phyloP scores from a whole-genome alignment of 345 rosid species.

The Trapa incisa region DNA sequence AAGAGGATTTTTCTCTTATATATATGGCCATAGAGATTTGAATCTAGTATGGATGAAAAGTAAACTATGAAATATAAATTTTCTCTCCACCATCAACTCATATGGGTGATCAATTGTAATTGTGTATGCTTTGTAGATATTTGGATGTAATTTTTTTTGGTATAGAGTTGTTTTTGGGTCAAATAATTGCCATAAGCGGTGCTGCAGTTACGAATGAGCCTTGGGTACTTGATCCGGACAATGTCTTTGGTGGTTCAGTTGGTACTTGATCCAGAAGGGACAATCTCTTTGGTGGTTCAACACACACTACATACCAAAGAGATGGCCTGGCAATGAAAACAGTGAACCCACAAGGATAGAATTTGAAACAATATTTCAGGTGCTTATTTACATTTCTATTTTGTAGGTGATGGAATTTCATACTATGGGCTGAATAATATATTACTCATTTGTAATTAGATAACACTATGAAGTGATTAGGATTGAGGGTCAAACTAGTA shows the following conservation, averaged over 20 bases:
- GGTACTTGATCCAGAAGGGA: too few relatives aligned
- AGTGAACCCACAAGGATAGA: conserved; percentile 63
- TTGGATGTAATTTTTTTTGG: conserved; percentile 95
- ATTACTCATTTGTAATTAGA: too few relatives aligned
- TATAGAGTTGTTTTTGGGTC: conserved; percentile 98
- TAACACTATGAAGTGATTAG: too few relatives aligned
- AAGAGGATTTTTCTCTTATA: background rate
- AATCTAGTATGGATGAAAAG: background rate
- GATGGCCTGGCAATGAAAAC: conserved; percentile 88
- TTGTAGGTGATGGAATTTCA: background rate
- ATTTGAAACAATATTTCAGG: conserved; percentile 94
- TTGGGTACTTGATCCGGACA: conserved; percentile 79
- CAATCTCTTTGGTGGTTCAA: conserved; percentile 40
- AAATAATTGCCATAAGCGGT: conserved; percentile 85
- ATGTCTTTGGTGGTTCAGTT: conserved; percentile 28
- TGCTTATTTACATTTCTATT: conserved; percentile 8
- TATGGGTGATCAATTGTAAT: background rate
- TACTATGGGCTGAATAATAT: background rate
- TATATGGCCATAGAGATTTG: background rate
- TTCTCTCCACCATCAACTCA: background rate
- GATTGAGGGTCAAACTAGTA: too few relatives aligned
- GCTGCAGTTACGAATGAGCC: conserved; percentile 79
- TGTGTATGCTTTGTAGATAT: conserved; percentile 51
- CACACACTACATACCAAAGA: conserved; percentile 92
- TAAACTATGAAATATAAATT: background rate